Evolutionary conservation across 2,329 filamentous ascomycete genomes (phyloP).

Genomic region (Leptographium wingfieldii): DNA sequence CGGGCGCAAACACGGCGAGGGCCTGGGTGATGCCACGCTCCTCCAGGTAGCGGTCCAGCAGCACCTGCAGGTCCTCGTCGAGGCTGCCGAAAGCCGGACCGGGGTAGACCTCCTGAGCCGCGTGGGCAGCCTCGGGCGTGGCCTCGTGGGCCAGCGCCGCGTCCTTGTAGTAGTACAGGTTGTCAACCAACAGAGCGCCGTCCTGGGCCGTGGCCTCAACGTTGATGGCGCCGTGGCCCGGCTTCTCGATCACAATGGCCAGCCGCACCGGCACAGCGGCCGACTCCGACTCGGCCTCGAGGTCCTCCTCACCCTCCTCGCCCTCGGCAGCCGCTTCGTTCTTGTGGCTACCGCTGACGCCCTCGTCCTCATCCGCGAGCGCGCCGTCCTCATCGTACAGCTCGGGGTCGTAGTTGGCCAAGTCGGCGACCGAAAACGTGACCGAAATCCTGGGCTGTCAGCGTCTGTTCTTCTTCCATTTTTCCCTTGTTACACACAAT

Average conservation of each 20-base stretch:
- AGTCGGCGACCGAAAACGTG: slow-evolving; percentile 73
- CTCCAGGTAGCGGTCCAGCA: slow-evolving; percentile 88
- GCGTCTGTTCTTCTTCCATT: not conserved
- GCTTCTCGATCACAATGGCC: slow-evolving; percentile 80
- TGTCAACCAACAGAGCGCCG: slow-evolving; percentile 75
- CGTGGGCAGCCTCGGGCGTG: slow-evolving; percentile 64
- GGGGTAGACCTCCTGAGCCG: slow-evolving; percentile 67
- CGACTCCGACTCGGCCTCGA: slow-evolving; percentile 37
- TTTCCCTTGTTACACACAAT: not conserved
- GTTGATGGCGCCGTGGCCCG: slow-evolving; percentile 70
- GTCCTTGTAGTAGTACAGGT: slow-evolving; percentile 77
- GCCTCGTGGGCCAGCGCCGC: slow-evolving; percentile 64
- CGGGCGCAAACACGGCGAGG: slow-evolving; percentile 80
- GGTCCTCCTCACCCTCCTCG: slow-evolving; percentile 43
- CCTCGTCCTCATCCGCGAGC: slow-evolving; percentile 41
- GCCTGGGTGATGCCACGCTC: slow-evolving; percentile 83
- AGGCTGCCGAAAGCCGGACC: slow-evolving; percentile 89
- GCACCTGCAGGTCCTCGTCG: slow-evolving; percentile 86
- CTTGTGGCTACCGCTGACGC: slow-evolving; percentile 32
- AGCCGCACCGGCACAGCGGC: slow-evolving; percentile 67
- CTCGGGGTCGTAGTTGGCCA: slow-evolving; percentile 53
- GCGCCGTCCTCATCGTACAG: slow-evolving; percentile 42
- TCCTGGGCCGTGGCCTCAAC: slow-evolving; percentile 81
- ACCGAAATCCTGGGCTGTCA: slow-evolving; percentile 40
- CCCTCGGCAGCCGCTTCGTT: slow-evolving; percentile 41